Conservation (phyloP, 78 protist species). For the Blattamonas nauphoetae region DNA sequence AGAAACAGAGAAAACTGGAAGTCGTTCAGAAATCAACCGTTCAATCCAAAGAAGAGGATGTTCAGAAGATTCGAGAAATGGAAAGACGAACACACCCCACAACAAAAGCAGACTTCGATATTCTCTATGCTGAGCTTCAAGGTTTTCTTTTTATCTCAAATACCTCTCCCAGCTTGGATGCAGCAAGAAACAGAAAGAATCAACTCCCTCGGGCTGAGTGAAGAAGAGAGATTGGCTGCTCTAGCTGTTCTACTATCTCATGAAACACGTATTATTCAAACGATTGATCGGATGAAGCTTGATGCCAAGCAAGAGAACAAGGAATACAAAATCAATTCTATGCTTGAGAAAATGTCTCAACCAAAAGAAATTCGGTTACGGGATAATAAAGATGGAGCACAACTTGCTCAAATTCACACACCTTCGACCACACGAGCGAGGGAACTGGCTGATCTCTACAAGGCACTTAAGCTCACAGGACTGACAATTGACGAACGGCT, state of each 20-base stretch:
- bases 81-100: constrained; percentile 58
- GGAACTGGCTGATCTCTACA: constrained; percentile 47
- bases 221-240: constrained; percentile 22
- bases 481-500: constrained; percentile 48
- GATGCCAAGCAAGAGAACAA: constrained; percentile 19
- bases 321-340: not conserved
- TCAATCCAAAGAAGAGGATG: constrained; percentile 1
- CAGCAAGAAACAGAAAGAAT: constrained; percentile 25
- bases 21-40: not conserved
- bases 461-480: constrained; percentile 10
- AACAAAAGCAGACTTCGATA: constrained; percentile 40
- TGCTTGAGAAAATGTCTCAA: constrained; percentile 32
- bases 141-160: not conserved
- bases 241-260: constrained; percentile 34
- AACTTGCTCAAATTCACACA: constrained; percentile 39
- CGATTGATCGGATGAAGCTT: constrained; percentile 48
- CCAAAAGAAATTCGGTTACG: constrained; percentile 25
- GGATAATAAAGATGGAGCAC: constrained; percentile 21
- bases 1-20: not conserved
- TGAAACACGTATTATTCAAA: constrained; percentile 53
- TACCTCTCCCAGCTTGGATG: constrained; percentile 21
- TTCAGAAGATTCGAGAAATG: constrained; percentile 16
- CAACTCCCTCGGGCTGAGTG: not conserved
- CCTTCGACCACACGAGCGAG: constrained; percentile 55
- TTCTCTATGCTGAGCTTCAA: constrained; percentile 55